Base-by-base conservation (phyloP, 805 yeast genomes). In the Saccharomycopsis sp. region DNA sequence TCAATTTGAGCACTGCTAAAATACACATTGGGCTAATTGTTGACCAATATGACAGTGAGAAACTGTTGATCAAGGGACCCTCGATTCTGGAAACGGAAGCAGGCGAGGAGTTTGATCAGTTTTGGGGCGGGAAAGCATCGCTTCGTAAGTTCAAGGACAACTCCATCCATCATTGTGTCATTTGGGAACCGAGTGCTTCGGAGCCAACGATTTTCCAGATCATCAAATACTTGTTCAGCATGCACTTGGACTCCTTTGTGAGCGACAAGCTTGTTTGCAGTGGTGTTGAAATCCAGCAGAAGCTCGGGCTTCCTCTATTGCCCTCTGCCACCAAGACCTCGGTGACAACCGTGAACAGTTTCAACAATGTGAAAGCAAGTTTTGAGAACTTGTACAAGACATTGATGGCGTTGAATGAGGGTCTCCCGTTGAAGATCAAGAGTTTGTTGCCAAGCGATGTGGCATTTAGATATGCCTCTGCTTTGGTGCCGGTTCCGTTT, bases 101-200 rank as follows among this genome's bases (percentile, higher is more conserved):
- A 20, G 73, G 78, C n/a, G 63, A 71, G 5, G 67, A 70, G 41
- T 92, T 92, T 64, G 74, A 82, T 50, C 63, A 73, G 4, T 88
- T 92, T 55, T 92, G 99, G 99, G 96, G 96, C 8, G 55, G 71
- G 7, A 80, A 75, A 50, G 77, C 94, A 0, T 84, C 92, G 10
- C 67, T 92, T 42, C 76, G 99, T 65, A 75, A 92, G 57, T 92
- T 89, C 64, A 87, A 84, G 55, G 95, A 92, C 60, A 96, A 96
- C 29, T 68, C 80, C 3, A 87, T 92, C 45, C 79, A 76, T 48
- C 94, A 92, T 60, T 83, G 95, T 57, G 94, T 92, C 42, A 80
- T 87, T 22, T 92, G 97, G 97, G 53, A 60, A 2, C 60, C 65
- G 4, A 63, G 72, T 4, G 60, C 72, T 16, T 62, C 66, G 17